Evolutionary conservation across 805 yeast species (phyloP), one percentile per base, ranked within the genome.

Genomic region (Kuraishia cidri): DNA sequence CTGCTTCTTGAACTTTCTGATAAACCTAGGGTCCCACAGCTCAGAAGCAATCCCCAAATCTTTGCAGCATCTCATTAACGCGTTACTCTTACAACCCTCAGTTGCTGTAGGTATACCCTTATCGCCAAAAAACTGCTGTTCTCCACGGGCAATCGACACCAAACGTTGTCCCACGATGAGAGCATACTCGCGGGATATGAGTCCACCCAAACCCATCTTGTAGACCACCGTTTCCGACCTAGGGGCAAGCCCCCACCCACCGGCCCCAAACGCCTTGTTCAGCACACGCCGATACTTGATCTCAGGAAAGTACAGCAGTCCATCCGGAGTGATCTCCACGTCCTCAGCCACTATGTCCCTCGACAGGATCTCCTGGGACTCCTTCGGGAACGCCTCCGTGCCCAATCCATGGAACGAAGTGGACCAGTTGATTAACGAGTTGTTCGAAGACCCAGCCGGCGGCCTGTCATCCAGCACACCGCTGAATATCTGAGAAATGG

Each of bases 171-270:
- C 75, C 44, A 95, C 81, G 3, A 92, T 67, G 32, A 92, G 62
- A 0, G 85, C 97, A 50, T 86, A 92, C 52, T 92, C 98, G 42
- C 97, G 69, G 8, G 95, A 85, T 21, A 92, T 77, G 20, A 54
- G 39, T 6, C 64, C 64, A 6, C 58, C 61, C 6, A 35, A 13
- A 8, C 52, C 56, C 21, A 40, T 39, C 20, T 76, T 69, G 2
- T 94, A 80, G 21, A 92, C 75, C 33, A 74, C 62, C 1, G 95
- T 81, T 42, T 83, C 90, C 0, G 94, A 77, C 35, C 98, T 64
- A 8, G 98, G 97, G 1, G 94, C 95, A 35, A 92, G 63, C 1
- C 97, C 97, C 98, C 98, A 92, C 2, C 94, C 97, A 18, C 98
- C 98, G 5, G 98, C 96, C 3, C 98, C 98, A 63, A 92, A 90